Evolutionary conservation across 192 early-diverging fungal genomes (phyloP).

Genomic region (Diversispora epigaea): DNA sequence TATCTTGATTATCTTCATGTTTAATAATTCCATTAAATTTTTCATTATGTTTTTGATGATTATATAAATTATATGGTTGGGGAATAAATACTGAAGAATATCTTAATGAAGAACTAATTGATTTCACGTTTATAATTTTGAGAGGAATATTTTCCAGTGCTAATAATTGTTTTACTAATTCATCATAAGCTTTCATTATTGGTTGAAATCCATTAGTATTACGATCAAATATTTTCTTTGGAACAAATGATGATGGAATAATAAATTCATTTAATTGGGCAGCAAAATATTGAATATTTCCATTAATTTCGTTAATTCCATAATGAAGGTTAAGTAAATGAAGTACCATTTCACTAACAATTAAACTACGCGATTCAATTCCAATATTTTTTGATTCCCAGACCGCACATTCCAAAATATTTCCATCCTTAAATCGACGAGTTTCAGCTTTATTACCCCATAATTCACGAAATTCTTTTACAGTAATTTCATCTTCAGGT

Average conservation of each 20-base stretch:
- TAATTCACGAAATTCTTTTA: constrained; percentile 67
- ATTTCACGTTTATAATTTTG: constrained; percentile 57
- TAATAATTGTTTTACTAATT: constrained; percentile 62
- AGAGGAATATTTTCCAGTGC: constrained; percentile 68
- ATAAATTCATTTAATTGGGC: constrained; percentile 66
- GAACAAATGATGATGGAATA: constrained; percentile 48
- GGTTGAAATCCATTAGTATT: constrained; percentile 59
- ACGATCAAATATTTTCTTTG: constrained; percentile 47
- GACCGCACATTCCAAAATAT: constrained; percentile 85
- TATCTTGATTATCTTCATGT: too few species aligned
- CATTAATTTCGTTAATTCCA: constrained; percentile 44
- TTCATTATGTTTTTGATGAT: too few species aligned
- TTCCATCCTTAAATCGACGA: constrained; percentile 92
- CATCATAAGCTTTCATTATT: constrained; percentile 65
- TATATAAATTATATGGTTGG: constrained; percentile 53
- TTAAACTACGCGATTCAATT: constrained; percentile 63
- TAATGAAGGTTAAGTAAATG: constrained; percentile 80
- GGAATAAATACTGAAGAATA: constrained; percentile 77
- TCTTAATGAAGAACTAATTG: constrained; percentile 62
- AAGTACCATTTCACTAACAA: constrained; percentile 77
- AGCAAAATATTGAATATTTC: constrained; percentile 58
- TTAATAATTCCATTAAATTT: too few species aligned
- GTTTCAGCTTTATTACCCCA: constrained; percentile 93
- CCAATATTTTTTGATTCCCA: constrained; percentile 58
- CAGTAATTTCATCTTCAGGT: constrained; percentile 66